phyloP scores from a whole-genome alignment of 306 rosid genomes.

The Cotoneaster glaucophyllus region DNA sequence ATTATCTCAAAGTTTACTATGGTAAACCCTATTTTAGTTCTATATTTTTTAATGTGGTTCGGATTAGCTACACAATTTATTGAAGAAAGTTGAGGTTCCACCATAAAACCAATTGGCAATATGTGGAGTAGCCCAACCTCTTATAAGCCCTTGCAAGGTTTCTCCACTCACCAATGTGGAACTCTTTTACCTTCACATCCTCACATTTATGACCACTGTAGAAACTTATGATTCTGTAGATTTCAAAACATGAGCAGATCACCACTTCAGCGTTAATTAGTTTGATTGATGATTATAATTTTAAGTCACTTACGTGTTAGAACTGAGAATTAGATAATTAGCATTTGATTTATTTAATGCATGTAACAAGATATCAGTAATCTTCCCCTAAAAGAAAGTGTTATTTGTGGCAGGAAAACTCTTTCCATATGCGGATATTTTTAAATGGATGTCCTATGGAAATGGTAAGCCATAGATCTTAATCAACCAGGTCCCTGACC shows the following conservation, averaged over 20 bases:
- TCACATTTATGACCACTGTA: not conserved
- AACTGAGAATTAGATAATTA: not conserved
- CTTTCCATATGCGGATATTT: conserved; percentile 67
- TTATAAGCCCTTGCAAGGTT: too few relatives aligned
- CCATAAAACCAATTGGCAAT: too few relatives aligned
- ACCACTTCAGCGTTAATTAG: not conserved
- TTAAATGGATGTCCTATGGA: conserved; percentile 78
- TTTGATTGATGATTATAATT: not conserved
- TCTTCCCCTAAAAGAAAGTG: not conserved
- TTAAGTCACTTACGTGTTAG: not conserved
- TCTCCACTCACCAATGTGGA: too few relatives aligned
- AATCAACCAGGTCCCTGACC: not conserved
- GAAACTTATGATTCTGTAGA: not conserved
- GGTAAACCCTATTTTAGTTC: conserved; percentile 26
- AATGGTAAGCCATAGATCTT: conserved; percentile 44
- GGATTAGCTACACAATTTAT: not conserved
- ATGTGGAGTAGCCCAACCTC: too few relatives aligned
- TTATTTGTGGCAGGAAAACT: conserved; percentile 54
- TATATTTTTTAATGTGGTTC: not conserved
- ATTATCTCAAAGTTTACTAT: conserved; percentile 56
- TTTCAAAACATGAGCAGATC: not conserved
- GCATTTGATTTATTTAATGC: not conserved
- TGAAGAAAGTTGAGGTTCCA: too few relatives aligned
- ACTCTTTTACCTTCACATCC: too few relatives aligned
- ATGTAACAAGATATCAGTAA: not conserved